Conservation (phyloP, 306 rosid species). For the Sicyos baderoa region DNA sequence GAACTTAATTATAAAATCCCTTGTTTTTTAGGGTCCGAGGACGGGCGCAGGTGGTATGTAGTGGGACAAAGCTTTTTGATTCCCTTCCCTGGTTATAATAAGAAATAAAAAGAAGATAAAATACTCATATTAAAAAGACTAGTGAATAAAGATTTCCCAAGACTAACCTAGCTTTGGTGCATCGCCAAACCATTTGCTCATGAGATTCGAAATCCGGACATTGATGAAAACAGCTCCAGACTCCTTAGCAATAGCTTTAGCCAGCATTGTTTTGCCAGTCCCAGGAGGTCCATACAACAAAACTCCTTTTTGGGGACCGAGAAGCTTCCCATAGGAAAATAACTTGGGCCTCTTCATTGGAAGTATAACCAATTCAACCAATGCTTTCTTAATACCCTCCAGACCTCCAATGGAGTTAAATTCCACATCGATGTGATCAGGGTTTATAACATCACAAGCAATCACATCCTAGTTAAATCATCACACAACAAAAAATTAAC, state of each 20-base stretch:
- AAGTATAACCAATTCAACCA: slow-evolving; percentile 82
- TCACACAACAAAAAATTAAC: not conserved
- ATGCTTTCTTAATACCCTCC: slow-evolving; percentile 65
- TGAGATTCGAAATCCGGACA: slow-evolving; percentile 79
- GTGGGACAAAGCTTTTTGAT: too few relatives aligned
- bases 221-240: slow-evolving; percentile 95
- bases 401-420: slow-evolving; percentile 83
- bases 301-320: slow-evolving; percentile 93
- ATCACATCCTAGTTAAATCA: slow-evolving; percentile 61
- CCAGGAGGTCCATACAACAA: slow-evolving; percentile 95
- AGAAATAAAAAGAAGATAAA: too few relatives aligned
- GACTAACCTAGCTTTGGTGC: slow-evolving; percentile 95
- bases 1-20: too few relatives aligned
- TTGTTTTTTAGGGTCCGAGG: too few relatives aligned
- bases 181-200: slow-evolving; percentile 99
- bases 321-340: slow-evolving; percentile 77
- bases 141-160: not conserved
- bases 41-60: too few relatives aligned
- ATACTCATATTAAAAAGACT: too few relatives aligned
- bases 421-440: slow-evolving; percentile 81
- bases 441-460: slow-evolving; percentile 94
- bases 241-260: slow-evolving; percentile 96
- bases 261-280: slow-evolving; percentile 98
- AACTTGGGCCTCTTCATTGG: slow-evolving; percentile 75
- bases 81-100: too few relatives aligned